phyloP scores from a whole-genome alignment of 306 rosid species.

The Arachis hypogaea region DNA sequence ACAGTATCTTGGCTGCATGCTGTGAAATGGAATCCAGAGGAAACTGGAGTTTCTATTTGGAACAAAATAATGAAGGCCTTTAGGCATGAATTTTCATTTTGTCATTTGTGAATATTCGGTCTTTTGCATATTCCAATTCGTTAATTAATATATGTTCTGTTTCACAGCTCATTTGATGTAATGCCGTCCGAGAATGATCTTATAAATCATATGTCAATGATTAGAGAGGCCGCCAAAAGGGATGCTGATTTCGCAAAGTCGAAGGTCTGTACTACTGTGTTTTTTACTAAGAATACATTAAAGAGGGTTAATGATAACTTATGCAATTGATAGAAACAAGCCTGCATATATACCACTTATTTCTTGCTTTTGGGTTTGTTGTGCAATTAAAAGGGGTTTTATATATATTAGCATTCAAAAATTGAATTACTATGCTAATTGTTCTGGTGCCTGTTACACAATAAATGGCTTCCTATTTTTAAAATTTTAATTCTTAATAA shows the following conservation, averaged over 20 bases:
- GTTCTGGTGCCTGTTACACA: neutral
- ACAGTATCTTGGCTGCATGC: constrained; percentile 63
- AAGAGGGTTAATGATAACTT: neutral
- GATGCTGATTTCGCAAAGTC: constrained; percentile 52
- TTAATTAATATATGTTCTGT: constrained; percentile 30
- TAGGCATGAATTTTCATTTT: constrained; percentile 43
- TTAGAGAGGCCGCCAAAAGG: constrained; percentile 52
- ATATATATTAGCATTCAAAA: neutral
- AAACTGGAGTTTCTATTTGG: constrained; percentile 45
- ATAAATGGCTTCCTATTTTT: neutral
- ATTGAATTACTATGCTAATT: neutral
- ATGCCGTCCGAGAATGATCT: constrained; percentile 51
- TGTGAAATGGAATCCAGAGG: constrained; percentile 57
- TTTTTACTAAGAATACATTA: neutral
- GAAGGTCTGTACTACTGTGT: constrained; percentile 43
- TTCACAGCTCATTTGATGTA: constrained; percentile 54
- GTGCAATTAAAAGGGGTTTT: neutral
- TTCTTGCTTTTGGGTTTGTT: neutral
- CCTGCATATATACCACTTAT: neutral
- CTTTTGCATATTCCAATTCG: constrained; percentile 16
- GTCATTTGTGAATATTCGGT: constrained; percentile 10
- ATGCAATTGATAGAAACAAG: neutral
- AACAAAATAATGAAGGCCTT: constrained; percentile 42
- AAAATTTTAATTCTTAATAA: neutral
- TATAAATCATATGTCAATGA: constrained; percentile 43